Conservation (phyloP, 768 basidiomycete species). For the Paxillus ammoniavirescens region DNA sequence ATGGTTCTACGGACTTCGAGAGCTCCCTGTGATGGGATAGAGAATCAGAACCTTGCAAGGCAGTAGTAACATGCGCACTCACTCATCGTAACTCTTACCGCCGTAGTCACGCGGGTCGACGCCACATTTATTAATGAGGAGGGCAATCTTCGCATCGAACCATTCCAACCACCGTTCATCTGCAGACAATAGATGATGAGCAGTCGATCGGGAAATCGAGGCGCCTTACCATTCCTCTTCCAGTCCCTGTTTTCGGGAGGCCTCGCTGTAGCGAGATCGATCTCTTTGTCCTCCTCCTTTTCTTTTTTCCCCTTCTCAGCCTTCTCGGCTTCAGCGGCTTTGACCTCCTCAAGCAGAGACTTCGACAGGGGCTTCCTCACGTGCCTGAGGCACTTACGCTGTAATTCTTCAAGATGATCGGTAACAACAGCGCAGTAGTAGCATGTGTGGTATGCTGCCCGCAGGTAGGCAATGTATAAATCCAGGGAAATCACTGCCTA, state of each 20-base stretch:
- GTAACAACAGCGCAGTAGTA: slow-evolving; percentile 95
- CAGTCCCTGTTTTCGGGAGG: slow-evolving; percentile 49
- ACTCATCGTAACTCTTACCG: slow-evolving; percentile 91
- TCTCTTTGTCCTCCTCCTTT: slow-evolving; percentile 43
- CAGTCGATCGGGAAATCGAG: slow-evolving; percentile 1
- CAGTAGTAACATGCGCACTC: slow-evolving; percentile 32
- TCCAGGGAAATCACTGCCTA: slow-evolving; percentile 85
- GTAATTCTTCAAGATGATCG: slow-evolving; percentile 93
- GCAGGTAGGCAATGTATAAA: slow-evolving; percentile 90
- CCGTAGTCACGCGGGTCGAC: slow-evolving; percentile 88
- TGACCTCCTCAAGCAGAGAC: slow-evolving; percentile 57
- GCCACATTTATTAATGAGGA: slow-evolving; percentile 73
- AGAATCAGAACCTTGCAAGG: slow-evolving; percentile 13
- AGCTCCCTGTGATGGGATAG: slow-evolving; percentile 58
- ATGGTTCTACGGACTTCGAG: slow-evolving; percentile 70
- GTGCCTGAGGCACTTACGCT: slow-evolving; percentile 93
- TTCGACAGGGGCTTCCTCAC: slow-evolving; percentile 74
- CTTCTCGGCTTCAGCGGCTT: slow-evolving; percentile 49
- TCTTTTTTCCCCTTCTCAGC: slow-evolving; percentile 48
- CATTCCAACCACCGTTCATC: slow-evolving; percentile 90
- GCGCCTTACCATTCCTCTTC: slow-evolving; percentile 64
- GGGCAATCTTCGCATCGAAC: slow-evolving; percentile 82
- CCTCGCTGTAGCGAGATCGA: slow-evolving; percentile 24
- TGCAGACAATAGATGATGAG: slow-evolving; percentile 27
- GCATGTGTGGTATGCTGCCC: slow-evolving; percentile 90